These are phyloP conservation scores for Epichloe scottii DNA, from an alignment of 2,329 filamentous ascomycete species.

Conservation along the genomic window DNA sequence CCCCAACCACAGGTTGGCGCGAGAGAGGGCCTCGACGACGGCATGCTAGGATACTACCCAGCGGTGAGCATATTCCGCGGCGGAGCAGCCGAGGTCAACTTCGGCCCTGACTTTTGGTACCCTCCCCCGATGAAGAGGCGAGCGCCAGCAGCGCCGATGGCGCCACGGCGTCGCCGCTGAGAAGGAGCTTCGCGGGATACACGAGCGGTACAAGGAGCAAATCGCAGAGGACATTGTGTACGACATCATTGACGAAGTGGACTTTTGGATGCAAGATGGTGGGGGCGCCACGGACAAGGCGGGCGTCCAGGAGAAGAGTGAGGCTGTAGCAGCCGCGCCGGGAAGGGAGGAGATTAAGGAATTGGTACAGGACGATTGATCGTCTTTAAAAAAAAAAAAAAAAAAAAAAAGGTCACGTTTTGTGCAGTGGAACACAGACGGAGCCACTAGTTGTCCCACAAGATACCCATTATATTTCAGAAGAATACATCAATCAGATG, in stretches of 20 bases:
- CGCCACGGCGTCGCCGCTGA: slow-evolving; percentile 8
- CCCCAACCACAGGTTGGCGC: slow-evolving; percentile 61
- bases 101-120: slow-evolving; percentile 86
- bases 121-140: slow-evolving; percentile 52
- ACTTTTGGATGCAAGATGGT: slow-evolving; percentile 69
- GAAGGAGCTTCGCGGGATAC: slow-evolving; percentile 44
- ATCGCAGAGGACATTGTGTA: slow-evolving; percentile 90
- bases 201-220: slow-evolving; percentile 79
- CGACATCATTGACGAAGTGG: slow-evolving; percentile 88
- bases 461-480: slow-evolving; percentile 14
- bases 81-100: slow-evolving; percentile 84
- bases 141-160: slow-evolving; percentile 35
- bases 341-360: slow-evolving; percentile 50
- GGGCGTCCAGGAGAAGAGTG: slow-evolving; percentile 31
- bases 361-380: slow-evolving; percentile 48
- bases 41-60: slow-evolving; percentile 90
- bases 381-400: not conserved
- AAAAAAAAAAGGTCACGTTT: not conserved
- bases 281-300: slow-evolving; percentile 35
- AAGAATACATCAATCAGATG: not conserved
- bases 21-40: slow-evolving; percentile 81
- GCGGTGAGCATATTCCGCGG: slow-evolving; percentile 86
- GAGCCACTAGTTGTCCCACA: not conserved
- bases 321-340: slow-evolving; percentile 29
- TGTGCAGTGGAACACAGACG: not conserved